Evolutionary conservation across 73 alveolate genomes (phyloP).

Genomic region (Loxodes magnus): DNA sequence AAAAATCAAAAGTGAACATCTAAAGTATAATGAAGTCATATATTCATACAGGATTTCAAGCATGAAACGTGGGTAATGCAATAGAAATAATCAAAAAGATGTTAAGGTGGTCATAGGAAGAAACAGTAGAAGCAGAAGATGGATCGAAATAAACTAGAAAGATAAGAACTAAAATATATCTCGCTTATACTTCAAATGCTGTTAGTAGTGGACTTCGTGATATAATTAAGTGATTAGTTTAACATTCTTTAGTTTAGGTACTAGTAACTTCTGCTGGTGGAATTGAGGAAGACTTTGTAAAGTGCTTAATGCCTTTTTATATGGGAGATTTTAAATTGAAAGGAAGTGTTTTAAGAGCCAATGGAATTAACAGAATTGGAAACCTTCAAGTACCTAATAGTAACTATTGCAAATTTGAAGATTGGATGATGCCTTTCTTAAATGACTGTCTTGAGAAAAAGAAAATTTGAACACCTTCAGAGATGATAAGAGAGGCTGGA

Average conservation of each 20-base stretch:
- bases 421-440: conserved; percentile 85
- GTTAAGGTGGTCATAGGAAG: conserved; percentile 93
- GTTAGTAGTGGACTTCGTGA: conserved; percentile 94
- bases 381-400: conserved; percentile 95
- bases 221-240: conserved; percentile 81
- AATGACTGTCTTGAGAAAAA: conserved; percentile 80
- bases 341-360: conserved; percentile 68
- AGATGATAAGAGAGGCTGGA: conserved; percentile 81
- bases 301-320: conserved; percentile 74
- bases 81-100: conserved; percentile 80
- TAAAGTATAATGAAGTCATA: conserved; percentile 6
- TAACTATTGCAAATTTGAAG: conserved; percentile 92
- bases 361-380: conserved; percentile 90
- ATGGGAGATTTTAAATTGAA: conserved; percentile 84
- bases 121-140: conserved; percentile 61
- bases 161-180: conserved; percentile 83
- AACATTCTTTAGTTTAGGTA: conserved; percentile 91
- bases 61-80: conserved; percentile 70
- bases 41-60: conserved; percentile 66
- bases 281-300: conserved; percentile 95
- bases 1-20: too few species aligned
- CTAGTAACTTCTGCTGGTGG: conserved; percentile 98
- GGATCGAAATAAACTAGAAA: conserved; percentile 39
- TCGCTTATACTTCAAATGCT: conserved; percentile 97
- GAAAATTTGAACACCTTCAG: conserved; percentile 92